Evolutionary conservation across 1,139 yeast species (phyloP), one percentile per base, ranked within the genome.

Genomic region (Pichia sp.): DNA sequence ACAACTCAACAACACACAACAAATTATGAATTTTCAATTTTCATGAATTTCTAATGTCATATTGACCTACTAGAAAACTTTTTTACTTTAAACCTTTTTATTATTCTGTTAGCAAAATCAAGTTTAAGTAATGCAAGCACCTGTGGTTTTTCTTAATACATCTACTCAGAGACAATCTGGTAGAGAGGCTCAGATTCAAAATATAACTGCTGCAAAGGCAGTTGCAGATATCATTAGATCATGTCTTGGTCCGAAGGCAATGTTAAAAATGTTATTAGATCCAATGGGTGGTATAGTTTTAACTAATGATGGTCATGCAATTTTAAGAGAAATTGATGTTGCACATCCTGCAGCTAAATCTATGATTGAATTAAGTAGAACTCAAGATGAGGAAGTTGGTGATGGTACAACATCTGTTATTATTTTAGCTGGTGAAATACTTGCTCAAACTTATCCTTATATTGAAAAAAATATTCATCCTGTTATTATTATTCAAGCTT

Each of bases 381-480:
- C 98, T 8, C 98, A 92, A 69, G 99, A 94, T 63, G 99, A 94
- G 67, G 98, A 94, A 69, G 97, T 92, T 51, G 98, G 98, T 44
- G 98, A 92, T 64, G 98, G 98, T 52, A 92, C 98, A 50, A 92
- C 98, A 32, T 84, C 96, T 9, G 98, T 92, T 46, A 90, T 92
- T 59, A 85, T 85, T 47, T 71, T 90, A 54, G 97, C 98, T 7
- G 99, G 98, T 50, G 99, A 92, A 64, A 87, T 92, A 51, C 73
- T 92, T 54, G 96, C 97, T 3, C 97, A 90, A 66, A 82, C 96
- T 32, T 89, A 85, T 66, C 97, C 96, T 43, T 89, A 89, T 64
- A 78, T 82, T 54, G 97, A 92, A 65, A 87, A 89, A 65, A 87
- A 89, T 62, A 89, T 92, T 57, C 99, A 92, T 66, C 99, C 99